These are phyloP conservation scores for Heracleum sosnowskyi DNA, from an alignment of 129 eudicot species.

Conservation along the genomic window DNA sequence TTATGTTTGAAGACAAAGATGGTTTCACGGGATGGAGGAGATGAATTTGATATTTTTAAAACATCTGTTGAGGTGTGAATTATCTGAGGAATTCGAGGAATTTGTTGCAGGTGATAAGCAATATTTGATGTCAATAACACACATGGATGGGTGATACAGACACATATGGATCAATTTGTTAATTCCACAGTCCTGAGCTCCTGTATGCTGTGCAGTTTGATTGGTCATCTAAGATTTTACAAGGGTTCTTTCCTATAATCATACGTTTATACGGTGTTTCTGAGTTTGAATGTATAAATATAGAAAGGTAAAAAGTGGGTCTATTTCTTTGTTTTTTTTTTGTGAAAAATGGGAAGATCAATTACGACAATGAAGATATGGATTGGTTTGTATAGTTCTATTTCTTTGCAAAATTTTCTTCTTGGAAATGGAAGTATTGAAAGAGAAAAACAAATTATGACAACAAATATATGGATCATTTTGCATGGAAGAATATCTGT, in stretches of 20 bases:
- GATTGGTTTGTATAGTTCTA: too few species aligned
- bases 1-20: background rate
- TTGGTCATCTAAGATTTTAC: background rate
- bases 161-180: background rate
- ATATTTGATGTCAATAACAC: background rate
- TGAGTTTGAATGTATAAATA: too few species aligned
- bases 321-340: too few species aligned
- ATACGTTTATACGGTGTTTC: too few species aligned
- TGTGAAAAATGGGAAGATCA: too few species aligned
- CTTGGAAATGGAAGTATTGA: too few species aligned
- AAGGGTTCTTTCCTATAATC: background rate
- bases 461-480: too few species aligned
- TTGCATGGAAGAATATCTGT: too few species aligned
- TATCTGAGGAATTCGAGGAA: conserved; percentile 7
- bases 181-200: background rate
- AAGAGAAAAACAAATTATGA: too few species aligned
- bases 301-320: too few species aligned
- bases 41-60: background rate
- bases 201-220: background rate
- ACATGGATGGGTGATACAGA: background rate
- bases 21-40: background rate
- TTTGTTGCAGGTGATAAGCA: conserved; percentile 1
- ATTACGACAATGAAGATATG: too few species aligned
- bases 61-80: background rate
- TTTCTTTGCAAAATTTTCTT: too few species aligned